These are phyloP conservation scores for Aspergillus campestris DNA, from an alignment of 495 filamentous ascomycete species.

Conservation along the genomic window DNA sequence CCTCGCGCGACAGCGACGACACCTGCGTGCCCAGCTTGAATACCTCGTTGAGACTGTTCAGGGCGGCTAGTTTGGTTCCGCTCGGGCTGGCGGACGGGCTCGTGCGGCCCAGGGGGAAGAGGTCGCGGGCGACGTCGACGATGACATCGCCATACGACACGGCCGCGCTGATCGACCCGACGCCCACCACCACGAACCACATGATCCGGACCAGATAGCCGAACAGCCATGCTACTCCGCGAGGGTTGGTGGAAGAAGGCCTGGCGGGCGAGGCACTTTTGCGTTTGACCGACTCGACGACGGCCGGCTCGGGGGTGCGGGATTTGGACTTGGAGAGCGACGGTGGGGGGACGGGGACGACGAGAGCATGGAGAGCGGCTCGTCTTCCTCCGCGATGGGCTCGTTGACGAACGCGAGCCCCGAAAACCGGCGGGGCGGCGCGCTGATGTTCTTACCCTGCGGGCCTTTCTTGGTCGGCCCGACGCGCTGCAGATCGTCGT, in stretches of 20 bases:
- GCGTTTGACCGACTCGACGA: neutral
- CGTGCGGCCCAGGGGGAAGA: conserved; percentile 2
- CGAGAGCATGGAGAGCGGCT: conserved; percentile 6
- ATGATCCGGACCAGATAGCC: too few species aligned
- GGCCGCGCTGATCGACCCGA: too few species aligned
- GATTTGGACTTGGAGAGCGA: neutral
- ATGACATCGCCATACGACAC: too few species aligned
- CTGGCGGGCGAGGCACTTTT: too few species aligned
- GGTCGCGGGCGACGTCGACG: neutral
- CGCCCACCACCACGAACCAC: too few species aligned
- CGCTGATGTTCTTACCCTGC: conserved; percentile 30
- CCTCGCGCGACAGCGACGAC: conserved; percentile 28
- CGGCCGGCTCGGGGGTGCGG: neutral
- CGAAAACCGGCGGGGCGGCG: conserved; percentile 34
- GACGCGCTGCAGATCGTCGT: conserved; percentile 32
- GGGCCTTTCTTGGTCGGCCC: conserved; percentile 16
- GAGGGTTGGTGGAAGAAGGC: too few species aligned
- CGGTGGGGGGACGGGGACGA: neutral
- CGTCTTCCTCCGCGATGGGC: conserved; percentile 27
- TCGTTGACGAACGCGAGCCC: conserved; percentile 25
- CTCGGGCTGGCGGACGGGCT: conserved; percentile 11
- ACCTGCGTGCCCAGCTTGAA: conserved; percentile 24
- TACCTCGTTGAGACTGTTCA: conserved; percentile 25
- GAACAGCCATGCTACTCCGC: too few species aligned
- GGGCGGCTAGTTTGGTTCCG: conserved; percentile 14